These are phyloP conservation scores for Lachnellula occidentalis DNA, from an alignment of 2,329 filamentous ascomycete genomes.

Conservation along the genomic window DNA sequence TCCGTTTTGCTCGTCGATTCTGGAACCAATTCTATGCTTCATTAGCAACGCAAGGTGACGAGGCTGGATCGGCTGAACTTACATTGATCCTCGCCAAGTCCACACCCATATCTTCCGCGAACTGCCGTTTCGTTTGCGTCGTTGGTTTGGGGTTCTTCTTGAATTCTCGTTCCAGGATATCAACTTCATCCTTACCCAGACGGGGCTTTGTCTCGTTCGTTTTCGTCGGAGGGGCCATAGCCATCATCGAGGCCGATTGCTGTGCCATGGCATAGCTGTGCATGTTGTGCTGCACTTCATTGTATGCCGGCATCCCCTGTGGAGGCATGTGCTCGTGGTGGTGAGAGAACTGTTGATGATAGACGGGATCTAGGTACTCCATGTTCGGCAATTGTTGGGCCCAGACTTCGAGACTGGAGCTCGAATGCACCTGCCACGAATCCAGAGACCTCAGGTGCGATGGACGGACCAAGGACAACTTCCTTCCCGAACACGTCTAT, in stretches of 20 bases:
- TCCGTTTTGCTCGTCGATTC: constrained; percentile 50
- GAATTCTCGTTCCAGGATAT: constrained; percentile 55
- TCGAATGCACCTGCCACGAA: constrained; percentile 9
- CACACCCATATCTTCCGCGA: constrained; percentile 57
- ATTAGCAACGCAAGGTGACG: constrained; percentile 26
- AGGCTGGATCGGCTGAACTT: constrained; percentile 39
- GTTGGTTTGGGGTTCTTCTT: constrained; percentile 60
- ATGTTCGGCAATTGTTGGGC: constrained; percentile 19
- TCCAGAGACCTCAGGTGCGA: constrained; percentile 4
- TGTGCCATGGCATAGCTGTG: constrained; percentile 17
- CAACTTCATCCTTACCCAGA: constrained; percentile 54
- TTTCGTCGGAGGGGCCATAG: constrained; percentile 19
- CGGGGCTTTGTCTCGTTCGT: constrained; percentile 31
- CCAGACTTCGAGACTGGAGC: constrained; percentile 5
- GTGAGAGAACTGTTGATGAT: constrained; percentile 17
- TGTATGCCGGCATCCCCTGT: constrained; percentile 10
- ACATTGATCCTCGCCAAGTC: constrained; percentile 61
- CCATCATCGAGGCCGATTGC: constrained; percentile 31
- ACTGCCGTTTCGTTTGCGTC: constrained; percentile 54
- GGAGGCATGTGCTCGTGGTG: constrained; percentile 18
- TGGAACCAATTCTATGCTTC: constrained; percentile 60
- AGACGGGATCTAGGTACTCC: constrained; percentile 24
- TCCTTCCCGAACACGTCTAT: neutral
- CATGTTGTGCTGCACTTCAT: constrained; percentile 17
- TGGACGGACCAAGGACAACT: neutral